Evolutionary conservation across 805 yeast species (phyloP), one percentile per base, ranked within the genome.

Genomic region (Wickerhamomyces chambardii): DNA sequence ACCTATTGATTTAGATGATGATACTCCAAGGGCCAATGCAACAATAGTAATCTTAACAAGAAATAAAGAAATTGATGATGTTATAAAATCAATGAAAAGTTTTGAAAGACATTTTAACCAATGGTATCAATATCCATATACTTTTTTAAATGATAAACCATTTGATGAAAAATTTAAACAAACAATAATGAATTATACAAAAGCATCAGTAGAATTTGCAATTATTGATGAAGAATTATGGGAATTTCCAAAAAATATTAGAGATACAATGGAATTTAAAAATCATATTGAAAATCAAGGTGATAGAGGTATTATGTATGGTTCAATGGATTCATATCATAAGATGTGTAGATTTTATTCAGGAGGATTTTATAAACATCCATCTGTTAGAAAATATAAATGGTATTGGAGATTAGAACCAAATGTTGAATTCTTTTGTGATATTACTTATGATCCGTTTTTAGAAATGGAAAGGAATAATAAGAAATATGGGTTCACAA

Each of bases 361-460:
- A 0, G 95, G 95, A 2, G 66, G 67, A 38, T 90, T 90, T 51
- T 85, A 74, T 60, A 73, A 78, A 40, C 96, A 90, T 55, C 83
- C 82, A 6, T 52, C 84, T 42, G 79, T 90, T 30, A 58, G 58
- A 34, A 69, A 75, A 40, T 68, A 76, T 37, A 86, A 87, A 41
- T 90, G 95, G 94, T 90, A 87, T 59, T 89, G 97, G 96, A 69
- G 97, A 37, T 86, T 92, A 11, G 98, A 92, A 56, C 97, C 97
- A 4, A 82, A 82, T 44, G 92, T 90, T 29, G 79, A 84, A 44
- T 86, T 85, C 52, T 86, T 69, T 54, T 90, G 98, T 59, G 97
- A 90, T 55, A 58, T 87, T 36, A 81, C 95, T 0, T 86, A 89
- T 58, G 97, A 90, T 58, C 95, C 96, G 12, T 92, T 90, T 51